Base-by-base conservation (phyloP, 1,284 basidiomycete species). In the Cryptococcus amylolentus region DNA sequence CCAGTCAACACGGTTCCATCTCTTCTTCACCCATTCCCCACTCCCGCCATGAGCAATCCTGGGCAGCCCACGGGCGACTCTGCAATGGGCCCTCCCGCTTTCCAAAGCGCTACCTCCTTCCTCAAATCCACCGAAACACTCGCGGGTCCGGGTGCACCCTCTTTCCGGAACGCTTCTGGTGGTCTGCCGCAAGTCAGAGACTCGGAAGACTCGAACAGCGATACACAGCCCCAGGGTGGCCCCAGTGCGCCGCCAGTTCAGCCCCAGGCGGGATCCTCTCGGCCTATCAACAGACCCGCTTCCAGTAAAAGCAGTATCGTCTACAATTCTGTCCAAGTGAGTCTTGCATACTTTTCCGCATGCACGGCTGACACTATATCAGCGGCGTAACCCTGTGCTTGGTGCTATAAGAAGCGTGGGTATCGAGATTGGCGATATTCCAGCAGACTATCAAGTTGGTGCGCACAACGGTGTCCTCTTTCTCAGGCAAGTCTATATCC, bases 361-460 rank as follows among this genome's bases (percentile, higher is more conserved):
- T 42, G 23, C 14, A 48, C 18, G 13, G 27, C 38, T 58, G 44
- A 52, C 28, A 70, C 73, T 57, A 66, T 64, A 49, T n/a, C 67
- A 96, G 88, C 82, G 91, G 63, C 85, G 89, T 16, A 99, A 99
- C 67, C 91, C 91, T 0, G 79, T 98, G 8, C 82, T 98, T 8
- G 85, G 88, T 60, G 83, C 84, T 60, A 88, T 98, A 52, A 84
- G 87, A 58, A 90, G 91, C 75, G 87, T 97, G 1, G 86, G 88
- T 0, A 95, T 94, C 78, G 94, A 98, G 76, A 96, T 91, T 67
- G 89, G 90, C 0, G 94, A 98, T 69, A 94, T 98, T 54, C 81
- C 89, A 4, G 86, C 88, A 4, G 96, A 98, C 73, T 97, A 90
- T 73, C 91, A 95, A 74, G 91, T 96, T n/a, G 93, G 93, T 20